phyloP scores from a whole-genome alignment of 441 rosid genomes.

The Erodium trifolium region DNA sequence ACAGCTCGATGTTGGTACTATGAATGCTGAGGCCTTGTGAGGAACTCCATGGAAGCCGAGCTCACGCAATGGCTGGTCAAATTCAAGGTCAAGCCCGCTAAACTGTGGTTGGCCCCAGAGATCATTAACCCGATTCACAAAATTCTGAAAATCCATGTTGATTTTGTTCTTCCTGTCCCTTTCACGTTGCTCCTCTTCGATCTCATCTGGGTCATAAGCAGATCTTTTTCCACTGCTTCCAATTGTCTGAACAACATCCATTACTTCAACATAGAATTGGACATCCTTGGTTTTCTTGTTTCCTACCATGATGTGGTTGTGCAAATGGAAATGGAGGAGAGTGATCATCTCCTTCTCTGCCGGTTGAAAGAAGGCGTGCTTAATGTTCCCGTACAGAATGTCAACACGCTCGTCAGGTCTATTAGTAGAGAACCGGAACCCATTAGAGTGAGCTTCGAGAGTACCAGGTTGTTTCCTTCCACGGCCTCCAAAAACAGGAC shows the following conservation, averaged over 20 bases:
- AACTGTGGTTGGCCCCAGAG: conserved; percentile 33
- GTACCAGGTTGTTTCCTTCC: conserved; percentile 32
- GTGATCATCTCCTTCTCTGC: conserved; percentile 38
- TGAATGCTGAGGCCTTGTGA: conserved; percentile 31
- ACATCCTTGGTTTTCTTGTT: conserved; percentile 32
- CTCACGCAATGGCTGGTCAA: conserved; percentile 33
- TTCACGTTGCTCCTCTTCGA: conserved; percentile 36
- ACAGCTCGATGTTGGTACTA: conserved; percentile 32
- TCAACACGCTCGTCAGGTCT: conserved; percentile 32
- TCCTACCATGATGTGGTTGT: conserved; percentile 36
- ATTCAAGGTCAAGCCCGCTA: conserved; percentile 28
- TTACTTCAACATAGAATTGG: conserved; percentile 30
- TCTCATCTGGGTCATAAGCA: conserved; percentile 36
- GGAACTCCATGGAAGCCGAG: conserved; percentile 36
- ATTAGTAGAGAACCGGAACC: conserved; percentile 29
- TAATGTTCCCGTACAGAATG: conserved; percentile 27
- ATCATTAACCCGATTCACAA: conserved; percentile 24
- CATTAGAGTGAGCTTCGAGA: conserved; percentile 30
- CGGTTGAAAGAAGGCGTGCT: conserved; percentile 34
- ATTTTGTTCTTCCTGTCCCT: conserved; percentile 28
- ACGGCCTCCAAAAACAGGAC: conserved; percentile 32
- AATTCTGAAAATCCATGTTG: conserved; percentile 24
- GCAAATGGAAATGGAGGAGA: conserved; percentile 30
- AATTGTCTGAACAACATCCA: conserved; percentile 33
- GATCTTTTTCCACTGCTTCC: conserved; percentile 31